Evolutionary conservation across 768 basidiomycete genomes (phyloP).

Genomic region (Kwoniella bestiolae): DNA sequence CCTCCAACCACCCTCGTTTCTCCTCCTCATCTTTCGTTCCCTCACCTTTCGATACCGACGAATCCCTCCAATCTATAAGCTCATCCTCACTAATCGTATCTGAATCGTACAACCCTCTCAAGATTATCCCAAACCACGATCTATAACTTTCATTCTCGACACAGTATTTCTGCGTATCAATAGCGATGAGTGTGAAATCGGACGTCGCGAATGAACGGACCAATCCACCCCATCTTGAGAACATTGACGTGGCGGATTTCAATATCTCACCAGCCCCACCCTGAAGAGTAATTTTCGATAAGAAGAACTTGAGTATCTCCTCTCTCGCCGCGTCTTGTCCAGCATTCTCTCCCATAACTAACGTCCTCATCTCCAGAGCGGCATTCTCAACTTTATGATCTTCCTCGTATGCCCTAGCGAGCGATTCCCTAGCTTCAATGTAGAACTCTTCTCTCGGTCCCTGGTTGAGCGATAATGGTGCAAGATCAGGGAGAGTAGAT

Average conservation of each 20-base stretch:
- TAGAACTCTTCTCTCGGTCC: slow-evolving; percentile 52
- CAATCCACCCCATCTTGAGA: slow-evolving; percentile 79
- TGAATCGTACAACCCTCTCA: slow-evolving; percentile 84
- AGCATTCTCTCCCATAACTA: slow-evolving; percentile 96
- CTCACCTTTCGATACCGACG: slow-evolving; percentile 61
- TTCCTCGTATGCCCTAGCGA: slow-evolving; percentile 90
- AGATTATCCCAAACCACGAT: slow-evolving; percentile 78
- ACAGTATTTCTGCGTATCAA: slow-evolving; percentile 58
- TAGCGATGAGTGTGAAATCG: slow-evolving; percentile 78
- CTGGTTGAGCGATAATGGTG: slow-evolving; percentile 37
- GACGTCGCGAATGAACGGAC: slow-evolving; percentile 71
- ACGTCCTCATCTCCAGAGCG: slow-evolving; percentile 89
- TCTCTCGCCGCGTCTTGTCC: slow-evolving; percentile 81
- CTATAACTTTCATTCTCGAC: slow-evolving; percentile 62
- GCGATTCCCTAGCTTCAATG: slow-evolving; percentile 65
- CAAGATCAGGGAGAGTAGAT: slow-evolving; percentile 36
- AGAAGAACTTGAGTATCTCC: slow-evolving; percentile 82
- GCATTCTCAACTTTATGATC: slow-evolving; percentile 91
- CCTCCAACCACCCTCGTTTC: slow-evolving; percentile 47
- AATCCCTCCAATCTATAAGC: slow-evolving; percentile 80
- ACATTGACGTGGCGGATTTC: slow-evolving; percentile 67
- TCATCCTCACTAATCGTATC: slow-evolving; percentile 91
- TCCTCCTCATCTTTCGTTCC: slow-evolving; percentile 73
- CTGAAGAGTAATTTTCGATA: slow-evolving; percentile 70
- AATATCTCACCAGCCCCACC: slow-evolving; percentile 67